phyloP scores from a whole-genome alignment of 208 protist species.

The Herpetomonas samuelpessoai region DNA sequence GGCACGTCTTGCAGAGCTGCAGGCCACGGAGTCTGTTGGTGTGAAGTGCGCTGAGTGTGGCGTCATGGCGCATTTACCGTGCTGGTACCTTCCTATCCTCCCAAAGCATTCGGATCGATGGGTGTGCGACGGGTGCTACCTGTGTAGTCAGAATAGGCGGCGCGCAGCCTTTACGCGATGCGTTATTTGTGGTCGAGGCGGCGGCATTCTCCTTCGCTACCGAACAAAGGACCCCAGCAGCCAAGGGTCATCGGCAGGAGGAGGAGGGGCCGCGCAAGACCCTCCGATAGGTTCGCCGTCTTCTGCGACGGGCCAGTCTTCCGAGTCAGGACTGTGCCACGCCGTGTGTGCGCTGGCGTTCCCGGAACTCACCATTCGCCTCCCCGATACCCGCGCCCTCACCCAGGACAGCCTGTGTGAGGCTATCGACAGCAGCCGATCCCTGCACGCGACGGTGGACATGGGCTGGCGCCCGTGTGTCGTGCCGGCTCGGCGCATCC shows the following conservation, averaged over 20 bases:
- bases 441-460: constrained; percentile 27
- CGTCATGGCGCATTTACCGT: constrained; percentile 46
- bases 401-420: background rate
- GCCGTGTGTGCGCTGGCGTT: constrained; percentile 59
- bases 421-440: background rate
- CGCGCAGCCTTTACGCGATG: constrained; percentile 27
- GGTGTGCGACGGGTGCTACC: constrained; percentile 58
- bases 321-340: constrained; percentile 36
- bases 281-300: background rate
- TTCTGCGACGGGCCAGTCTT: constrained; percentile 5
- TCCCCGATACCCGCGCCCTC: constrained; percentile 10
- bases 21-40: constrained; percentile 20
- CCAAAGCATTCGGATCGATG: constrained; percentile 35
- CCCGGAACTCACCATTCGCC: constrained; percentile 39
- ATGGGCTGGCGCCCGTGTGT: constrained; percentile 38
- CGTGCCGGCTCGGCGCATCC: constrained; percentile 20
- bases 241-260: background rate
- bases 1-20: constrained; percentile 9
- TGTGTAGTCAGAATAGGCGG: constrained; percentile 22
- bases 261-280: background rate
- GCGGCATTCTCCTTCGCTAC: constrained; percentile 62
- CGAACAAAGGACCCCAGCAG: constrained; percentile 5
- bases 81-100: constrained; percentile 52
- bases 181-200: constrained; percentile 45
- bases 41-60: constrained; percentile 52